These are phyloP conservation scores for Domatiomyces catenatus DNA, from an alignment of 2,329 filamentous ascomycete species.

Conservation along the genomic window DNA sequence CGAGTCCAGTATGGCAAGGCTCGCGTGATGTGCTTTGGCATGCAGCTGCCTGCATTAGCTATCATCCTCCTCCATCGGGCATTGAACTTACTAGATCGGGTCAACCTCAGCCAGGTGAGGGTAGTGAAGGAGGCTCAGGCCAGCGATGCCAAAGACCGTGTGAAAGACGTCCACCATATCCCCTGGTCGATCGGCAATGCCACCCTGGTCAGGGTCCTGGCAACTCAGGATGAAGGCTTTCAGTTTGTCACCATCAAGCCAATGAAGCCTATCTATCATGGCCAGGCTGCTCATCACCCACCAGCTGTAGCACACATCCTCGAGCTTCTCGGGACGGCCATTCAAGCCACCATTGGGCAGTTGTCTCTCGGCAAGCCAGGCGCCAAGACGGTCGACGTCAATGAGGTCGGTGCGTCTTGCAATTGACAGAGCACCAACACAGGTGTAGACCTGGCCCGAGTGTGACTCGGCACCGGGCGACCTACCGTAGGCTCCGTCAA, in stretches of 20 bases:
- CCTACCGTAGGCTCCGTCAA: conserved; percentile 86
- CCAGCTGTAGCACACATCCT: conserved; percentile 98
- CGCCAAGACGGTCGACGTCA: conserved; percentile 64
- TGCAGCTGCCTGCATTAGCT: conserved; percentile 36
- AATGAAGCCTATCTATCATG: conserved; percentile 76
- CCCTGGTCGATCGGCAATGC: conserved; percentile 76
- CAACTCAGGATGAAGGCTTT: conserved; percentile 69
- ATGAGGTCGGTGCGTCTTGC: conserved; percentile 67
- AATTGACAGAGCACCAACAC: conserved; percentile 73
- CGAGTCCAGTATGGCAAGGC: conserved; percentile 24
- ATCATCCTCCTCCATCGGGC: conserved; percentile 6
- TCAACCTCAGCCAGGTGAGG: conserved; percentile 67
- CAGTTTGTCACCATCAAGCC: conserved; percentile 77
- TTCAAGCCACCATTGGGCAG: conserved; percentile 77
- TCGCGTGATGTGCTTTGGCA: conserved; percentile 53
- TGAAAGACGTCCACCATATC: conserved; percentile 98
- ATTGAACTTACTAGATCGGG: conserved; percentile 56
- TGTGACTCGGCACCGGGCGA: conserved; percentile 86
- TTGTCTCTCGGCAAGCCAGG: conserved; percentile 89
- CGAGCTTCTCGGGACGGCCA: conserved; percentile 83
- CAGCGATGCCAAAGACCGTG: conserved; percentile 75
- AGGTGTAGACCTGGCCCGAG: conserved; percentile 90
- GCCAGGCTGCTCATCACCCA: conserved; percentile 88
- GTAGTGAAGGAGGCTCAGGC: conserved; percentile 67
- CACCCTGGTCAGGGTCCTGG: conserved; percentile 72